phyloP scores from a whole-genome alignment of 768 basidiomycete species.

The Kwoniella shandongensis region DNA sequence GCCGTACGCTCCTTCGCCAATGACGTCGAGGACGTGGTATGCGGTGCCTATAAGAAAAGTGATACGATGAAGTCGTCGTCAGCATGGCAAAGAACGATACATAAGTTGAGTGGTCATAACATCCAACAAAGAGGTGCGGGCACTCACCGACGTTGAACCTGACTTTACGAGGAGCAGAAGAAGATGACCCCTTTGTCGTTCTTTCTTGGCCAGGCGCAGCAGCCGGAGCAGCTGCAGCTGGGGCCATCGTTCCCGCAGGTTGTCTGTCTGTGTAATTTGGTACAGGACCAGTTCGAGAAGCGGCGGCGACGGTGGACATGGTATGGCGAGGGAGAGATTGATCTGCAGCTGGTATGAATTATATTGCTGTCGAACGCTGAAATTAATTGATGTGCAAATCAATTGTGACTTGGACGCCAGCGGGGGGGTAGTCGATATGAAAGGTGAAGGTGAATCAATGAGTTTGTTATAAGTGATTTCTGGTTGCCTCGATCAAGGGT shows the following conservation, averaged over 20 bases:
- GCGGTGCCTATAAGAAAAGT: constrained; percentile 25
- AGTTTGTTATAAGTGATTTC: too few relatives aligned
- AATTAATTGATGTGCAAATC: too few relatives aligned
- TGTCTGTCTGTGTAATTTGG: neutral
- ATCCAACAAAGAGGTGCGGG: neutral
- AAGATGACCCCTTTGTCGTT: constrained; percentile 38
- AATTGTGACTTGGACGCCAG: neutral
- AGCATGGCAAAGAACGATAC: neutral
- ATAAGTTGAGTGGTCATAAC: neutral
- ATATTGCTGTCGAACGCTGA: too few relatives aligned
- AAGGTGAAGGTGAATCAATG: too few relatives aligned
- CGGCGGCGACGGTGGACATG: constrained; percentile 1
- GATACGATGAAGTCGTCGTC: neutral
- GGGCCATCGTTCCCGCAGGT: neutral
- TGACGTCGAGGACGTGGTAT: constrained; percentile 51
- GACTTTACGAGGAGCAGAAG: constrained; percentile 40
- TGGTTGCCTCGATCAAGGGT: too few relatives aligned
- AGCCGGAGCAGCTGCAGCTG: constrained; percentile 3
- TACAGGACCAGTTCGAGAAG: neutral
- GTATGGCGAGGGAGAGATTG: too few relatives aligned
- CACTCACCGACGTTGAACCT: constrained; percentile 49
- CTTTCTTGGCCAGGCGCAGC: constrained; percentile 28
- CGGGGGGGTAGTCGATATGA: neutral
- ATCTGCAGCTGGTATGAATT: too few relatives aligned
- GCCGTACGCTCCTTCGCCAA: constrained; percentile 71